Evolutionary conservation across 1,139 yeast genomes (phyloP).

Genomic region (Suhomyces coccinellae): DNA sequence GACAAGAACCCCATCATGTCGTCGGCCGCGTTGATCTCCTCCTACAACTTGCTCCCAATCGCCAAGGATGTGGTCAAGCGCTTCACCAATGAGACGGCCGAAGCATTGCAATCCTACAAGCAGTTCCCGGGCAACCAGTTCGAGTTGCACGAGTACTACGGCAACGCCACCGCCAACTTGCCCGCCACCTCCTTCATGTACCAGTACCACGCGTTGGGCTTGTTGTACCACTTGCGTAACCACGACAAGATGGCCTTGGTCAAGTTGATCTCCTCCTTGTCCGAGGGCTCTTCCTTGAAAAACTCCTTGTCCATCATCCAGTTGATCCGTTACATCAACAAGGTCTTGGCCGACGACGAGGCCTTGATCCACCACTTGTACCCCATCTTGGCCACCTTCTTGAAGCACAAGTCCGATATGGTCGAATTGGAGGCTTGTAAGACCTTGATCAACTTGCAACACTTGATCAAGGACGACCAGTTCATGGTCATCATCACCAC

Average conservation of each 20-base stretch:
- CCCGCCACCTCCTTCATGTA: conserved; percentile 77
- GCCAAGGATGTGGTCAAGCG: conserved; percentile 91
- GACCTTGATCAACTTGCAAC: conserved; percentile 64
- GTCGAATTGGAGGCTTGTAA: conserved; percentile 95
- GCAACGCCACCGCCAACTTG: conserved; percentile 48
- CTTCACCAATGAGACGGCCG: conserved; percentile 92
- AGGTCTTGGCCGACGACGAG: conserved; percentile 61
- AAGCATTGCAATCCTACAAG: conserved; percentile 73
- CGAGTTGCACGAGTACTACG: conserved; percentile 55
- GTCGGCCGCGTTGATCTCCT: conserved; percentile 88
- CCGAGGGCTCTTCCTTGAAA: conserved; percentile 61
- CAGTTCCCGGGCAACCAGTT: conserved; percentile 61
- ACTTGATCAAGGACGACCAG: conserved; percentile 60
- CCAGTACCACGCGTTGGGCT: conserved; percentile 94
- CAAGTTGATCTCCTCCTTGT: conserved; percentile 82
- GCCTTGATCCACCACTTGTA: conserved; percentile 55
- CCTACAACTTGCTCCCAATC: conserved; percentile 85
- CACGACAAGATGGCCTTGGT: conserved; percentile 94
- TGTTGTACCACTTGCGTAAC: conserved; percentile 81
- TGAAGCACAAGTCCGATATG: conserved; percentile 82
- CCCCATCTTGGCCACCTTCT: conserved; percentile 68
- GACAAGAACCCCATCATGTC: conserved; percentile 86
- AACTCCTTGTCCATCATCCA: conserved; percentile 80
- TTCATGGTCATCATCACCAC: conserved; percentile 64
- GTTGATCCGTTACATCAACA: conserved; percentile 78